phyloP scores from a whole-genome alignment of 1,139 yeast species.

The Yamadazyma oceani region DNA sequence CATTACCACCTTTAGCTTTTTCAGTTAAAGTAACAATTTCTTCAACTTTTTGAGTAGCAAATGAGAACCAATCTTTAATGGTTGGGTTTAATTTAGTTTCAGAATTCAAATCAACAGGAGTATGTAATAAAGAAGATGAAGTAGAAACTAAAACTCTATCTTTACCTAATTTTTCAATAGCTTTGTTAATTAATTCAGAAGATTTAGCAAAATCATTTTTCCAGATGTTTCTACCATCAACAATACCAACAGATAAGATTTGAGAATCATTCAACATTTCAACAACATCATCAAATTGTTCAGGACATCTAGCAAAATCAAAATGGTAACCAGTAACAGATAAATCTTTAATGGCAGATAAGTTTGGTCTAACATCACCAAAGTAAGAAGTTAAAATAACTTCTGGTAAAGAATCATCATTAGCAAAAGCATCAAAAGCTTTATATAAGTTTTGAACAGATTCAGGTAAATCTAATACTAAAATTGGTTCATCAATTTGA shows the following conservation, averaged over 20 bases:
- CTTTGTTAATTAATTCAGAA: constrained; percentile 74
- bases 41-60: constrained; percentile 91
- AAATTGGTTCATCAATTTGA: constrained; percentile 96
- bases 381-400: constrained; percentile 87
- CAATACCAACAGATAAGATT: constrained; percentile 91
- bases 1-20: constrained; percentile 81
- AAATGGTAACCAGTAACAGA: constrained; percentile 96
- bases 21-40: constrained; percentile 93
- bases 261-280: constrained; percentile 63
- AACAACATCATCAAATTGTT: constrained; percentile 85
- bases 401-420: constrained; percentile 67
- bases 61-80: constrained; percentile 97
- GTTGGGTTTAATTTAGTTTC: constrained; percentile 89
- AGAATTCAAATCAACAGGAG: constrained; percentile 92
- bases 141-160: constrained; percentile 91
- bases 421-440: constrained; percentile 75
- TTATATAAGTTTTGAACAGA: constrained; percentile 82
- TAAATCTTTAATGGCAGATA: constrained; percentile 80
- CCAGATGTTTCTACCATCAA: constrained; percentile 99
- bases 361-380: constrained; percentile 98
- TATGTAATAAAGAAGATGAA: constrained; percentile 95
- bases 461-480: constrained; percentile 90
- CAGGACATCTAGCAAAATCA: constrained; percentile 95
- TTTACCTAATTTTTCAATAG: constrained; percentile 79
- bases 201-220: constrained; percentile 92